phyloP scores from a whole-genome alignment of 495 filamentous ascomycete species.

The Xylaria sp. region DNA sequence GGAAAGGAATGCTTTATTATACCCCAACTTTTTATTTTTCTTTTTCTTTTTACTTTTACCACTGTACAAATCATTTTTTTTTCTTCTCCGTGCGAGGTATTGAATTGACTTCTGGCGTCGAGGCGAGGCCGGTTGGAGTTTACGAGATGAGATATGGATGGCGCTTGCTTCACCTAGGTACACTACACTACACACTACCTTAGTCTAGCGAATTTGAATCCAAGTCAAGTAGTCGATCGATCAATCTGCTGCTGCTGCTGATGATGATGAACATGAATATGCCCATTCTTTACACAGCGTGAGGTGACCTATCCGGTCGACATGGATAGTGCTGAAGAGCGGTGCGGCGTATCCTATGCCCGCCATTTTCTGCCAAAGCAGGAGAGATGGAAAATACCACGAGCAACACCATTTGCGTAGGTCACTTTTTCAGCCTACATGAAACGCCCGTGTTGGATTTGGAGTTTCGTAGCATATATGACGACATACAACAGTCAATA shows the following conservation, averaged over 20 bases:
- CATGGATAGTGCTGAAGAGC: too few species aligned
- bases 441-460: neutral
- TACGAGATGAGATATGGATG: neutral
- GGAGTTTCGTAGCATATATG: neutral
- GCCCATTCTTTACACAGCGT: too few species aligned
- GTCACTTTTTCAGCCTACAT: too few species aligned
- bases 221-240: neutral
- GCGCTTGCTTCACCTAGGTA: too few species aligned
- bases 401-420: too few species aligned
- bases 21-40: neutral
- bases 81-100: neutral
- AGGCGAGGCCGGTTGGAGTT: neutral
- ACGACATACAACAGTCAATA: neutral
- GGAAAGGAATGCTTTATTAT: constrained; percentile 20
- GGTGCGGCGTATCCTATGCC: neutral
- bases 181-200: too few species aligned
- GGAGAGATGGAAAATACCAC: too few species aligned
- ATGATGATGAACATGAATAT: too few species aligned
- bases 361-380: neutral
- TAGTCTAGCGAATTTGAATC: neutral
- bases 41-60: neutral
- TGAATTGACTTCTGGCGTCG: constrained; percentile 4
- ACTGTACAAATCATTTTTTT: constrained; percentile 4
- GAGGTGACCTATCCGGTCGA: too few species aligned
- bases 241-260: neutral